Percentiles rank a stretch among this genome's conserved stretches.
These are phyloP conservation scores for Penicillium sp. DNA, from an alignment of 2,329 filamentous ascomycete genomes.

Conservation along the genomic window DNA sequence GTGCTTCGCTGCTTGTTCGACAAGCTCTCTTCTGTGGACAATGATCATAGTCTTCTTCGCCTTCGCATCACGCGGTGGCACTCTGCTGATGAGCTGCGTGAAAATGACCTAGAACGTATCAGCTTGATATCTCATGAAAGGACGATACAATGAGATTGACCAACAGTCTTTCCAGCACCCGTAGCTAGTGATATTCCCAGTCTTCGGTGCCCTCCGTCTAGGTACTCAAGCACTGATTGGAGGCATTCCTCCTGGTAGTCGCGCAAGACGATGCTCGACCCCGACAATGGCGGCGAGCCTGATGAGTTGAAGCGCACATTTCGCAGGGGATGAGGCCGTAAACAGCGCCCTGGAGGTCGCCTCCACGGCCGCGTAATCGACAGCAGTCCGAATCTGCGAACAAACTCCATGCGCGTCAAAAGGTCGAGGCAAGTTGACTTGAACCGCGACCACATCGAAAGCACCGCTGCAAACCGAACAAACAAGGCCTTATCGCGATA, in stretches of 20 bases:
- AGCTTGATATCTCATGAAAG: slow-evolving; percentile 1
- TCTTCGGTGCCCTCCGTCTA: slow-evolving; percentile 74
- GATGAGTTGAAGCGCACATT: slow-evolving; percentile 30
- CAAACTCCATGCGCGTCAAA: slow-evolving; percentile 32
- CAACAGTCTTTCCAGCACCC: slow-evolving; percentile 83
- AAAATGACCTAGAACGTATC: slow-evolving; percentile 74
- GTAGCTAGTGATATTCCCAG: slow-evolving; percentile 86
- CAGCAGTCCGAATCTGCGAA: slow-evolving; percentile 30
- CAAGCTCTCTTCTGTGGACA: slow-evolving; percentile 88
- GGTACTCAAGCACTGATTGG: slow-evolving; percentile 72
- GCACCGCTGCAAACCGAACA: slow-evolving; percentile 42
- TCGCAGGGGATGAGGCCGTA: slow-evolving; percentile 31
- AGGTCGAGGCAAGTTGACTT: background rate
- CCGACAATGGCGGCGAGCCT: slow-evolving; percentile 15
- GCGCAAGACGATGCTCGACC: slow-evolving; percentile 64
- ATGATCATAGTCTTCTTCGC: slow-evolving; percentile 85
- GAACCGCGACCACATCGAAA: background rate
- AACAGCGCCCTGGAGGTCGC: slow-evolving; percentile 21
- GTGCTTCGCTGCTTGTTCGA: slow-evolving; percentile 89
- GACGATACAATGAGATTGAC: slow-evolving; percentile 22
- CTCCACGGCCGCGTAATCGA: slow-evolving; percentile 22
- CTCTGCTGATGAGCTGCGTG: slow-evolving; percentile 85
- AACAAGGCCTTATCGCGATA: slow-evolving; percentile 36
- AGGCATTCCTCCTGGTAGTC: slow-evolving; percentile 93
- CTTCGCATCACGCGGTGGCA: slow-evolving; percentile 59